Base-by-base conservation (phyloP, 257 asterid species). In the Orobanche coerulescens region DNA sequence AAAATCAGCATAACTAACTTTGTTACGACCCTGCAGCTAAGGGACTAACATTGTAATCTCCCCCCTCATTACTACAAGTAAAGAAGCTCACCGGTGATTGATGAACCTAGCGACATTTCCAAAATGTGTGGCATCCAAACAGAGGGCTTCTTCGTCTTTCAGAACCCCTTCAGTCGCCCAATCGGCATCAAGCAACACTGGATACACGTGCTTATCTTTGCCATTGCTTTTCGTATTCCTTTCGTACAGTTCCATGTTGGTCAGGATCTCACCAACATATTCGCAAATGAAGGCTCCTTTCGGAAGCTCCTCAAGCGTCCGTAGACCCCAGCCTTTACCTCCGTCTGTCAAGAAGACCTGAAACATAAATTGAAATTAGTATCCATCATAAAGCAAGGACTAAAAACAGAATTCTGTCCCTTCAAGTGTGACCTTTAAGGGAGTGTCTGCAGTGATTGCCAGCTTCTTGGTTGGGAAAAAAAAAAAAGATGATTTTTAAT, bases 281-380 rank as follows among this genome's bases (percentile, higher is more conserved):
- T 81, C 82, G 75, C 95, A 88, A 23, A 88, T 68, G 69, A 88
- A 88, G 2, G 95, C 78, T 50, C 95, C 95, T 61, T 74, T 53
- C 36, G 92, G 91, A 60, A 86, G 59, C 48, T 79, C 83, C 74
- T 90, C 97, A 19, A 90, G 90, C 1, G 90, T 48, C 54, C 94
- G 75, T 10, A 90, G 52, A 46, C 95, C 97, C 97, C 97, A 86
- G 11, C 95, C 95, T 76, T 90, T 90, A 34, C 81, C 89, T 39
- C 67, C 75, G 3, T 58, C 56, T 2, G 94, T 76, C 62, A 68
- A 23, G 75, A 82, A 90, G 42, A 90, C 85, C 97, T 90, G 28
- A 24, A 30, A 60, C 48, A 61, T 34, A 62, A 53, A 34, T 18
- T 47, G 30, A 1, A 24, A 11, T 42, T 15, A 36, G 9, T 11